Percentiles rank a stretch among this genome's conserved stretches.
These are phyloP conservation scores for Penicillium crustosum DNA, from an alignment of 2,329 filamentous ascomycete species.

Conservation along the genomic window DNA sequence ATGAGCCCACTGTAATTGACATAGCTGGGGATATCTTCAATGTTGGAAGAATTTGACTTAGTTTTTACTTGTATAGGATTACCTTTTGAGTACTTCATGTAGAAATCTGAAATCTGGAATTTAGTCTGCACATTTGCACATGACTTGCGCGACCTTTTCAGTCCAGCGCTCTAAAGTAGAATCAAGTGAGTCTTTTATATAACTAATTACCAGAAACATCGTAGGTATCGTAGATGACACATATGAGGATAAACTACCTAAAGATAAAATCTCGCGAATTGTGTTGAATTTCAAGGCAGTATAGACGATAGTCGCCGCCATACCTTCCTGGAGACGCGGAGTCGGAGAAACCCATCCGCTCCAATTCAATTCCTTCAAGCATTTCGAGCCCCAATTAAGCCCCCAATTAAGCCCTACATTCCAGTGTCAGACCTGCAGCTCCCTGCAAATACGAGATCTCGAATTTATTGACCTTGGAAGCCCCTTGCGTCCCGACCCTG, in stretches of 20 bases:
- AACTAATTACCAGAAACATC: not conserved
- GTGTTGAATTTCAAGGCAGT: not conserved
- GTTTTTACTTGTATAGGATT: not conserved
- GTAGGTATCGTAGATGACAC: not conserved
- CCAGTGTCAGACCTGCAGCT: conserved; percentile 10
- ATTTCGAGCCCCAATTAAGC: not conserved
- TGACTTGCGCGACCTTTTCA: not conserved
- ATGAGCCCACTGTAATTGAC: conserved; percentile 6
- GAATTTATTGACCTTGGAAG: conserved; percentile 2
- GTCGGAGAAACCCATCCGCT: conserved; percentile 34
- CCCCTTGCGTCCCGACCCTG: conserved; percentile 32
- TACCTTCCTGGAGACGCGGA: conserved; percentile 13
- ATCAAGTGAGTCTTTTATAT: not conserved
- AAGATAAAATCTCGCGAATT: not conserved
- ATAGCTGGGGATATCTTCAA: not conserved
- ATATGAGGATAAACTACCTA: not conserved
- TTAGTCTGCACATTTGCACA: not conserved
- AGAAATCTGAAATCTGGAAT: not conserved
- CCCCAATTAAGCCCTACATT: conserved; percentile 2
- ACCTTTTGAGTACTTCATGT: not conserved
- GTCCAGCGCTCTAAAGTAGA: not conserved
- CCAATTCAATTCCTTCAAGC: conserved; percentile 18
- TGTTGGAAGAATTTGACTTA: not conserved
- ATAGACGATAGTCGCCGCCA: not conserved
- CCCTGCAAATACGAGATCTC: conserved; percentile 3